A percentile compares a stretch with the other conserved stretches of the same genome.
These are phyloP conservation scores for Trichoderma atroviride DNA, from an alignment of 2,329 filamentous ascomycete species.

Conservation along the genomic window DNA sequence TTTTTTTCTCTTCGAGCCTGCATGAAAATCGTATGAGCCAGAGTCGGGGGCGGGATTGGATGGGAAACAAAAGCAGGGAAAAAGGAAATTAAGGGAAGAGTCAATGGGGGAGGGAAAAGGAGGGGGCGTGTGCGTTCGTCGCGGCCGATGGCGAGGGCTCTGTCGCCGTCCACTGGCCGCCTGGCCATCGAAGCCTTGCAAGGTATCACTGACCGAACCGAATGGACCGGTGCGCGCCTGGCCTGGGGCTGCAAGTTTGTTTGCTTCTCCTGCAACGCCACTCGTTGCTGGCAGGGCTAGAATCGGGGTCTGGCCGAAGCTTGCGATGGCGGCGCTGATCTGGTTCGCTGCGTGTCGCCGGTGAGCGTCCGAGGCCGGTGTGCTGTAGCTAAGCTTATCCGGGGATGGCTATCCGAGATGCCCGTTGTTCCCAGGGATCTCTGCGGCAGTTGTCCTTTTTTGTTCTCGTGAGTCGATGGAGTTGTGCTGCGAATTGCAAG, in stretches of 20 bases:
- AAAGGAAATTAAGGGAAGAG: conserved; percentile 22
- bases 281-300: conserved; percentile 17
- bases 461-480: not conserved
- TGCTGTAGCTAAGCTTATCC: not conserved
- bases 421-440: not conserved
- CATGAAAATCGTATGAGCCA: conserved; percentile 20
- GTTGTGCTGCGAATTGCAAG: conserved; percentile 18
- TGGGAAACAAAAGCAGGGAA: not conserved
- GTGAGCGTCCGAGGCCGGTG: not conserved
- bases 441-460: not conserved
- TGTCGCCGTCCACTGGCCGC: conserved; percentile 4
- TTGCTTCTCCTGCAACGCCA: conserved; percentile 21
- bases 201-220: conserved; percentile 25
- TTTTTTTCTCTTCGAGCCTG: not conserved
- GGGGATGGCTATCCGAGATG: not conserved
- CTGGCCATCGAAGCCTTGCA: conserved; percentile 12
- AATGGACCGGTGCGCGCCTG: conserved; percentile 13
- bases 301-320: not conserved
- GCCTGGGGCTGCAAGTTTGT: conserved; percentile 17
- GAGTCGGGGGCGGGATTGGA: conserved; percentile 3
- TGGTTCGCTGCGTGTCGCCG: not conserved
- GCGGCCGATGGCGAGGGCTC: not conserved
- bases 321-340: conserved; percentile 13
- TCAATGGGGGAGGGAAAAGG: not conserved
- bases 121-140: conserved; percentile 19